phyloP scores from a whole-genome alignment of 108 stramenopile genomes.

The Schizochytrium sp. region DNA sequence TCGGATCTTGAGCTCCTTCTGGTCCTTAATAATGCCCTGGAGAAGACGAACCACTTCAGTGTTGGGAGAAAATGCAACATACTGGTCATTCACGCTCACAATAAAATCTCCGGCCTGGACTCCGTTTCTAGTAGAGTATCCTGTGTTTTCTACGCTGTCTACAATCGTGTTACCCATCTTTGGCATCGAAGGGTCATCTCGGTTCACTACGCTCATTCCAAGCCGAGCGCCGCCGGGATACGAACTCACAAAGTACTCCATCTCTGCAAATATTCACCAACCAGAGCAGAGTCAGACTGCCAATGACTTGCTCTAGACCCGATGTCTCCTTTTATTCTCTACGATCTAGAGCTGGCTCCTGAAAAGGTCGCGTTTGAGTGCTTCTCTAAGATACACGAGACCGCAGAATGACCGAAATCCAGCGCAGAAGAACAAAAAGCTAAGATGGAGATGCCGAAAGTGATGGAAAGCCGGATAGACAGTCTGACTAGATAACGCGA shows the following conservation, averaged over 20 bases:
- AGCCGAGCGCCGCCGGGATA: conserved; percentile 50
- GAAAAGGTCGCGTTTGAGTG: too few relatives aligned
- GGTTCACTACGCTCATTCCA: conserved; percentile 30
- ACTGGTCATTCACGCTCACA: conserved; percentile 45
- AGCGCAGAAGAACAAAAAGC: too few relatives aligned
- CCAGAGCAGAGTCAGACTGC: too few relatives aligned
- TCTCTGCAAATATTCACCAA: neutral
- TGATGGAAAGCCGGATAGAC: too few relatives aligned
- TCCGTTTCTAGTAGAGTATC: neutral
- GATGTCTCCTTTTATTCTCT: too few relatives aligned
- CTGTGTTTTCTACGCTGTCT: neutral
- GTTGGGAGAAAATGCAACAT: conserved; percentile 20
- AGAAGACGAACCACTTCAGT: conserved; percentile 30
- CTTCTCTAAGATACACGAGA: too few relatives aligned
- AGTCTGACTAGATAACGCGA: too few relatives aligned
- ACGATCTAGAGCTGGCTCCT: too few relatives aligned
- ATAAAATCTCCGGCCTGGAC: conserved; percentile 49
- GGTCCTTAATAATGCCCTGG: conserved; percentile 34
- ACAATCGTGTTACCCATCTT: conserved; percentile 30
- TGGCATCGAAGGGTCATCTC: conserved; percentile 42
- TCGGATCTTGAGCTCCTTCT: conserved; percentile 28
- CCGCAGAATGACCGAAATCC: too few relatives aligned
- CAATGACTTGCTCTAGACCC: too few relatives aligned
- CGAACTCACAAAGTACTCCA: conserved; percentile 40
- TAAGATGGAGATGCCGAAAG: too few relatives aligned